These are phyloP conservation scores for Penicillium maclennaniae DNA, from an alignment of 495 filamentous ascomycete genomes.

Conservation along the genomic window DNA sequence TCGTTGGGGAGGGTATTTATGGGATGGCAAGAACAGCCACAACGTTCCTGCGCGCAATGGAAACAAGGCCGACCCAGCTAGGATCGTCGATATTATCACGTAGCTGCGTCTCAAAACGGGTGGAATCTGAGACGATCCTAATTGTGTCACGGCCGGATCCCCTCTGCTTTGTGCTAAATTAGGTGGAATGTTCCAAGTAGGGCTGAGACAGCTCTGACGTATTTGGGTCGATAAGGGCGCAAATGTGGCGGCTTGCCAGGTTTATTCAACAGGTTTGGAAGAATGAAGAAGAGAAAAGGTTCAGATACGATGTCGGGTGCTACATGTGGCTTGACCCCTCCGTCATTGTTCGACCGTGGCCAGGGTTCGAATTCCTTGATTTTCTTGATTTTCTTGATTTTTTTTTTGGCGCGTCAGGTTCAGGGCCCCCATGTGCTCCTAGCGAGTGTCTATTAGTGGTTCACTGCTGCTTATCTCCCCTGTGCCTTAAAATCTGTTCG, in stretches of 20 bases:
- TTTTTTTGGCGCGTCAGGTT: no score
- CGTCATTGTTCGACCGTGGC: slow-evolving; percentile 21
- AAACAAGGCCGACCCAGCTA: neutral
- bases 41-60: neutral
- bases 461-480: neutral
- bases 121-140: neutral
- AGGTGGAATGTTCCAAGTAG: slow-evolving; percentile 9
- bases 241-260: neutral
- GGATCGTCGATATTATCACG: neutral
- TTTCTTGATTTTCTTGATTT: slow-evolving; percentile 1
- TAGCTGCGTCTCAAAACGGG: neutral
- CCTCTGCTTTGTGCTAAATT: neutral
- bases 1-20: slow-evolving; percentile 11
- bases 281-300: neutral
- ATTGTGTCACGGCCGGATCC: neutral
- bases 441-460: neutral
- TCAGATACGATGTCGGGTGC: neutral
- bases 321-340: slow-evolving; percentile 9
- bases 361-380: slow-evolving; percentile 16
- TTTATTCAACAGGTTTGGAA: neutral
- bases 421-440: neutral
- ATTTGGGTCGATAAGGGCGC: neutral
- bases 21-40: neutral
- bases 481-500: neutral
- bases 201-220: slow-evolving; percentile 19